Evolutionary conservation across 2,329 filamentous ascomycete genomes (phyloP).

Genomic region (Phyllosticta citriasiana): DNA sequence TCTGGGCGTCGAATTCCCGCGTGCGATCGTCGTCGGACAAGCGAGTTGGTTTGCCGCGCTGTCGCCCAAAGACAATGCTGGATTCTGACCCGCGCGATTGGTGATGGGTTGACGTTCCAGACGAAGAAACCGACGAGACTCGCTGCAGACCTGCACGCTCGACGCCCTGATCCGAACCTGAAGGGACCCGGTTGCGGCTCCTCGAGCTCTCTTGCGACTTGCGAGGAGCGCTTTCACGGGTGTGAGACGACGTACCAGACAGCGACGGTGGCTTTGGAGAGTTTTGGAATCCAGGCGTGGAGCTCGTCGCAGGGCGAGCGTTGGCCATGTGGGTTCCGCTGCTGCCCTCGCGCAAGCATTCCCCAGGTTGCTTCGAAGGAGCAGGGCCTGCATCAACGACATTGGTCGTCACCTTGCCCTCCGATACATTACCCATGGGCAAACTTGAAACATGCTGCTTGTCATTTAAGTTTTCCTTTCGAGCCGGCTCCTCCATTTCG

Average conservation of each 20-base stretch:
- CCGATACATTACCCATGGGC: background rate
- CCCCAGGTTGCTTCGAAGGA: background rate
- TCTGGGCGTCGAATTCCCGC: conserved; percentile 38
- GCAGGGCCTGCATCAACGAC: background rate
- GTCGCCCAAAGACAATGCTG: conserved; percentile 21
- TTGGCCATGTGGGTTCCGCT: background rate
- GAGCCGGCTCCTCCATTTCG: background rate
- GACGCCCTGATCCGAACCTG: conserved; percentile 16
- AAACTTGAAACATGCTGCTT: conserved; percentile 14
- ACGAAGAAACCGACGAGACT: conserved; percentile 24
- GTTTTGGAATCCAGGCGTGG: background rate
- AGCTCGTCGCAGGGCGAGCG: background rate
- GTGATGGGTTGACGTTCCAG: conserved; percentile 23
- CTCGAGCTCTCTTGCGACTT: conserved; percentile 3
- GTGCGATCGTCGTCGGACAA: conserved; percentile 30
- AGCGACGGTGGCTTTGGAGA: background rate
- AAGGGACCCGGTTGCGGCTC: background rate
- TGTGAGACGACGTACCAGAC: conserved; percentile 2
- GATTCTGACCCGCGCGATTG: conserved; percentile 23
- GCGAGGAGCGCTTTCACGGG: background rate
- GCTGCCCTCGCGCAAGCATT: background rate
- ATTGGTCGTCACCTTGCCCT: background rate
- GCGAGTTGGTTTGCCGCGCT: conserved; percentile 13
- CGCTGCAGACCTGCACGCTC: conserved; percentile 24
- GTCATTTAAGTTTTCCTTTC: conserved; percentile 17